Evolutionary conservation across 805 yeast genomes (phyloP), one percentile per base, ranked within the genome.

Genomic region (Zygotorulaspora chibaensis): DNA sequence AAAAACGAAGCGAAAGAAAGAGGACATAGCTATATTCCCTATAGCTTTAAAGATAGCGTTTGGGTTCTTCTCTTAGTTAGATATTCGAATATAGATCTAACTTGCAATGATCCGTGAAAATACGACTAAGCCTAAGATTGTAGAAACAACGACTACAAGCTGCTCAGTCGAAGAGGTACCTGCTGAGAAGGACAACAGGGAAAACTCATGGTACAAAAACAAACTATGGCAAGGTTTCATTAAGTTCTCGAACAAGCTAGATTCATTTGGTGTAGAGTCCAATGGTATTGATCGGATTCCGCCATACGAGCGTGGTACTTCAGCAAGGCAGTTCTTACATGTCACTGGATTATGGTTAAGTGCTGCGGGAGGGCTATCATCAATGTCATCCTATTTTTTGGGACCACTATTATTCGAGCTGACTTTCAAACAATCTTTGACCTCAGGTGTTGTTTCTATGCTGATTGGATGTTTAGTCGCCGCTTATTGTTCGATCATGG

Each of bases 321-420:
- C 59, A 26, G 61, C 55, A 29, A 58, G 57, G 11, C 70, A 66
- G 42, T 65, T 71, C 37, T 29, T 74, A 4, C 69, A 74, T 12
- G 87, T 86, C 13, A 63, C 75, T 10, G 89, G 93, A 2, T 73
- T 87, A 36, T 88, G 96, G 96, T 58, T 86, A 12, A 81, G 90
- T 34, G 96, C 91, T 0, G 77, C 90, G 47, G 95, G 95, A 42
- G 89, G 95, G 0, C 69, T 88, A n/a, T 83, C 95, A 2, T 86
- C 96, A 1, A 85, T 88, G 89, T 84, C 95, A 1, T 79, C 93
- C 1, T 88, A 77, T 58, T 79, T 84, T 44, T 67, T 87, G 38
- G 93, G 95, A 0, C 87, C 95, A 0, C 62, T 86, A 40, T 58
- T 85, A 2, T 88, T 77, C 59, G 84, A 77, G 2, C 68, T 88